A percentile compares a stretch with the other conserved stretches of the same genome.
Conservation (phyloP, 495 filamentous ascomycete genomes). For the Neurospora sp. region DNA sequence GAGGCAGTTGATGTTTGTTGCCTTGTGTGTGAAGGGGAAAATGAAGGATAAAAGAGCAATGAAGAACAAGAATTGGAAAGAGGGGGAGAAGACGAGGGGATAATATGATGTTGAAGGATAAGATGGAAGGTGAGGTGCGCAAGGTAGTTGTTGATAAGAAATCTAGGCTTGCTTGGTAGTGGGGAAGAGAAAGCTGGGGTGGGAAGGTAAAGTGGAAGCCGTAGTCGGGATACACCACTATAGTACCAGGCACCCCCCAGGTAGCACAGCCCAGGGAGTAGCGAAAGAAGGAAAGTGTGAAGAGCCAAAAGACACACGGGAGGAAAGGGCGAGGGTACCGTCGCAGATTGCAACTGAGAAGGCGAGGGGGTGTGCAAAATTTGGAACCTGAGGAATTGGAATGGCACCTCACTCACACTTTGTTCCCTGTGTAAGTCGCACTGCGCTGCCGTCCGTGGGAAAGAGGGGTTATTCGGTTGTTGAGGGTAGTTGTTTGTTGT, state of each 20-base stretch:
- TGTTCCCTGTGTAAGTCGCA: conserved; percentile 20
- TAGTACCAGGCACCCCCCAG: not conserved
- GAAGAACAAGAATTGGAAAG: not conserved
- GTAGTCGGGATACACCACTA: not conserved
- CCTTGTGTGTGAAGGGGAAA: not conserved
- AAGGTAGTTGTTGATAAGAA: not conserved
- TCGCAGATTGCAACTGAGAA: not conserved
- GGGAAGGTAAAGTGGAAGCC: not conserved
- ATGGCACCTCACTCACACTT: conserved; percentile 19
- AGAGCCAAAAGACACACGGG: not conserved
- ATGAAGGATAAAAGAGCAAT: not conserved
- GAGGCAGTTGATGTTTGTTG: not conserved
- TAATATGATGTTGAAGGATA: not conserved
- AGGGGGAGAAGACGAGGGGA: not conserved
- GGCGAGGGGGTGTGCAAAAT: not conserved
- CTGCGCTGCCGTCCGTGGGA: conserved; percentile 22
- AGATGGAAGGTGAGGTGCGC: not conserved
- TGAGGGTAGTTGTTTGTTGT: conserved; percentile 2
- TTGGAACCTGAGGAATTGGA: conserved; percentile 10
- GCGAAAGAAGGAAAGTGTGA: not conserved
- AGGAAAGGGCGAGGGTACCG: not conserved
- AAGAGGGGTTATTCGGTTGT: conserved; percentile 17
- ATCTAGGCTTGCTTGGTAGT: not conserved
- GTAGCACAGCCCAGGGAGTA: not conserved
- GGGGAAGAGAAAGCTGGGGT: not conserved